These are phyloP conservation scores for Helotiales sp. DNA, from an alignment of 2,329 filamentous ascomycete species.

Conservation along the genomic window DNA sequence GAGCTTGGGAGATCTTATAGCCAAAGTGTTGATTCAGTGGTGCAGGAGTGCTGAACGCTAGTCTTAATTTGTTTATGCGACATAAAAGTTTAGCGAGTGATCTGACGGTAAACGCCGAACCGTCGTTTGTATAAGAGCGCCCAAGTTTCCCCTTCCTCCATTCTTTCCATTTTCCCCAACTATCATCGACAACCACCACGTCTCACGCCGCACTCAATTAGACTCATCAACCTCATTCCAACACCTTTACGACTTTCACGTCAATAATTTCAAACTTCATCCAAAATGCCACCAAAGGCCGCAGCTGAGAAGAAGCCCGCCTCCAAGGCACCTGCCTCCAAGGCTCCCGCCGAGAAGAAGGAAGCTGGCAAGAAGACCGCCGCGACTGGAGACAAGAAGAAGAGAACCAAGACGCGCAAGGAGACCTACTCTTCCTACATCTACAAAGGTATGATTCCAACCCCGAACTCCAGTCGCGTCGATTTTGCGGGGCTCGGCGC, in stretches of 20 bases:
- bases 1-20: not conserved
- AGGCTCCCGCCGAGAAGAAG: constrained; percentile 95
- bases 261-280: constrained; percentile 23
- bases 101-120: no score
- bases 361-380: constrained; percentile 99
- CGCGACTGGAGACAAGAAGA: constrained; percentile 98
- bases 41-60: no score
- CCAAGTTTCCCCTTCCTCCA: constrained; percentile 1
- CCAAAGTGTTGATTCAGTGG: no score
- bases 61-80: no score
- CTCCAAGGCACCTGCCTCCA: constrained; percentile 87
- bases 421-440: constrained; percentile 99
- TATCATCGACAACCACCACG: not conserved
- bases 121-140: no score
- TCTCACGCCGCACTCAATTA: not conserved
- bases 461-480: constrained; percentile 24
- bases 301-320: constrained; percentile 96
- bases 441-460: constrained; percentile 82
- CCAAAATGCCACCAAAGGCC: constrained; percentile 94
- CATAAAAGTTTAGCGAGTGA: no score
- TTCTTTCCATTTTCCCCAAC: constrained; percentile 1
- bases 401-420: constrained; percentile 99
- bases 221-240: constrained; percentile 29
- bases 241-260: constrained; percentile 26
- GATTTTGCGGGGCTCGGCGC: constrained; percentile 18